Percentiles rank a stretch among this genome's conserved stretches.
phyloP scores from a whole-genome alignment of 805 yeast genomes.

The Candida glaebosa region DNA sequence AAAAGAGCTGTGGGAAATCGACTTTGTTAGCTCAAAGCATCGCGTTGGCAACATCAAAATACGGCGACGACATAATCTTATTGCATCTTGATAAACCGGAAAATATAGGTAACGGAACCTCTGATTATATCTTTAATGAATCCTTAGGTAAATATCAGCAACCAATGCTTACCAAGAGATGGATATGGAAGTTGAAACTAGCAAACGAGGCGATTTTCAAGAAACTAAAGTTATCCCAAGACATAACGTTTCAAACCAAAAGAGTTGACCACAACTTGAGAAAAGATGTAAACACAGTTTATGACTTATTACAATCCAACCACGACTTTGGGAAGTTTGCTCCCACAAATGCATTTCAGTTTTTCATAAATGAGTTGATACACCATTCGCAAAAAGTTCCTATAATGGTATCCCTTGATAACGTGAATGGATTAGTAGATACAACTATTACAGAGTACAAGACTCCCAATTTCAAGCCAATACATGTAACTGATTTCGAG shows the following conservation, averaged over 20 bases:
- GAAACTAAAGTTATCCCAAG: conserved; percentile 32
- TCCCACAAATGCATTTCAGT: conserved; percentile 47
- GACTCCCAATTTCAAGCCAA: conserved; percentile 49
- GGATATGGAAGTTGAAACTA: conserved; percentile 46
- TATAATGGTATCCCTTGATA: conserved; percentile 68
- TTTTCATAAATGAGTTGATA: conserved; percentile 52
- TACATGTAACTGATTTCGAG: conserved; percentile 63
- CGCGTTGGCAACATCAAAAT: conserved; percentile 43
- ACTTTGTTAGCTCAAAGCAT: conserved; percentile 68
- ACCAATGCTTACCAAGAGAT: conserved; percentile 68
- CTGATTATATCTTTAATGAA: conserved; percentile 59
- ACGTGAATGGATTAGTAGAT: conserved; percentile 61
- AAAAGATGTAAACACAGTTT: conserved; percentile 33
- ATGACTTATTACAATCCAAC: conserved; percentile 41
- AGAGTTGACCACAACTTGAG: conserved; percentile 30
- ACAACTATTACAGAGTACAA: conserved; percentile 57
- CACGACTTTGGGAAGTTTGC: conserved; percentile 37
- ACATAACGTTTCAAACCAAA: conserved; percentile 28
- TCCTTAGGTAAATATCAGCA: conserved; percentile 56
- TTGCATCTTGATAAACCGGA: conserved; percentile 64
- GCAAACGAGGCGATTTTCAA: conserved; percentile 34
- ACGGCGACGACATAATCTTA: conserved; percentile 39
- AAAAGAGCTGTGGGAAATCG: conserved; percentile 77
- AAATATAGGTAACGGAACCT: conserved; percentile 65
- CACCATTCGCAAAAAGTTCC: conserved; percentile 49